Evolutionary conservation across 1,284 basidiomycete genomes (phyloP).

Genomic region (Abortiporus biennis): DNA sequence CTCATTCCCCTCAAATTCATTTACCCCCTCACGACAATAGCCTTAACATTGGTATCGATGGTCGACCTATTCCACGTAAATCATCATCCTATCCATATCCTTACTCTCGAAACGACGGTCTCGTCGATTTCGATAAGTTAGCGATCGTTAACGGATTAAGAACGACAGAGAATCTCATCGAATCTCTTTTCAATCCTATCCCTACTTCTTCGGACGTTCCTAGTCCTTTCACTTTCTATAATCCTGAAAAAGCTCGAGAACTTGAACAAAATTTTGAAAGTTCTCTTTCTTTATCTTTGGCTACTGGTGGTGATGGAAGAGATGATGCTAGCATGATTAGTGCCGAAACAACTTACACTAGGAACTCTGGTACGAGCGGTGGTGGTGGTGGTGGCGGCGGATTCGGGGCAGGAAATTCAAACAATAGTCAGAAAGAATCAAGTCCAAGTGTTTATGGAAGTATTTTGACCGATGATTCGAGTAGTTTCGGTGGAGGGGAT

Average conservation of each 20-base stretch:
- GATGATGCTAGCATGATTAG: conserved; percentile 8
- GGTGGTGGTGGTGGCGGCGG: neutral
- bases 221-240: conserved; percentile 53
- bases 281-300: no score
- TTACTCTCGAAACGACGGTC: conserved; percentile 15
- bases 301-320: conserved; percentile 1
- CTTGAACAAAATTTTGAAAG: neutral
- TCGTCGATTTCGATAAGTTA: conserved; percentile 40
- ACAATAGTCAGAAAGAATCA: no score
- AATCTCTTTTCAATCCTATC: conserved; percentile 70
- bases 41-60: no score
- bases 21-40: neutral
- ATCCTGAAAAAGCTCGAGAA: conserved; percentile 14
- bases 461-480: no score
- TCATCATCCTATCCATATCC: neutral
- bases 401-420: neutral
- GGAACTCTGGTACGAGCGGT: neutral
- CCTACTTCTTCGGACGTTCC: conserved; percentile 36
- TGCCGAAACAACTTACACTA: neutral
- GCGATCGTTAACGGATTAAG: conserved; percentile 48
- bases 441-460: no score
- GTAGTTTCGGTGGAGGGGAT: neutral
- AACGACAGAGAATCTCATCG: conserved; percentile 66
- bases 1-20: neutral
- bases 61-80: neutral